Evolutionary conservation across 2,329 filamentous ascomycete genomes (phyloP), one percentile per base, ranked within the genome.

Genomic region (Ophiosphaerella korrae): DNA sequence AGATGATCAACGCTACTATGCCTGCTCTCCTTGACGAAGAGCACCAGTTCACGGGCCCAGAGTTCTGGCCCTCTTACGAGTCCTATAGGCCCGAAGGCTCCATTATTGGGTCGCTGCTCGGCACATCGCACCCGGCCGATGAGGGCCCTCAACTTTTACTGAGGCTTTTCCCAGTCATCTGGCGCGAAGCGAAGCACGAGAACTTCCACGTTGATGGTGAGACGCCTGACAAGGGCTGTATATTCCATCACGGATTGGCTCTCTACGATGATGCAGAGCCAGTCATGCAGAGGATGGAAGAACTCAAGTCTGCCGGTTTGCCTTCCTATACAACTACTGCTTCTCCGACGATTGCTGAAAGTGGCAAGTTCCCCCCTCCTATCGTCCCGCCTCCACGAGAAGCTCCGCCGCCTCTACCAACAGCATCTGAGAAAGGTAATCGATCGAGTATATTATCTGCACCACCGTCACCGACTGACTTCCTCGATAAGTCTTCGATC

Each of bases 1-100:
- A 83, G 60, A 76, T 82, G 57, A 80, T 84, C 42, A 72, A 76
- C 9, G 82, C 82, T 3, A 75, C 71, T 1, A 79, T 84, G 71
- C 80, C 80, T 34, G 60, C 68, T 21, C 42, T 71, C 3, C 58
- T 69, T 8, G 68, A 70, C 16, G 62, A 68, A 42, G 64, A 68
- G 23, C 67, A 73, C 24, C 63, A 67, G 21, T 71, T 71, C 39
- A 66, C 59, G 8, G 55, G 65, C 24, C 58, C 55, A 31, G 64
- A 69, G 14, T 71, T 63, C 34, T 76, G 74, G 74, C 66, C 66
- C 44, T 56, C 70, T 42, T 59, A 70, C 59, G 62, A 49, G 39
- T 63, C 39, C 26, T 60, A 72, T 50, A 65, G 59, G 36, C 64
- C 69, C 51, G 72, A 75, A 46, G 58, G 56, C 21, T 67, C 64